Base-by-base conservation (phyloP, 139 green algal species). In the Coccomyxa sp. region DNA sequence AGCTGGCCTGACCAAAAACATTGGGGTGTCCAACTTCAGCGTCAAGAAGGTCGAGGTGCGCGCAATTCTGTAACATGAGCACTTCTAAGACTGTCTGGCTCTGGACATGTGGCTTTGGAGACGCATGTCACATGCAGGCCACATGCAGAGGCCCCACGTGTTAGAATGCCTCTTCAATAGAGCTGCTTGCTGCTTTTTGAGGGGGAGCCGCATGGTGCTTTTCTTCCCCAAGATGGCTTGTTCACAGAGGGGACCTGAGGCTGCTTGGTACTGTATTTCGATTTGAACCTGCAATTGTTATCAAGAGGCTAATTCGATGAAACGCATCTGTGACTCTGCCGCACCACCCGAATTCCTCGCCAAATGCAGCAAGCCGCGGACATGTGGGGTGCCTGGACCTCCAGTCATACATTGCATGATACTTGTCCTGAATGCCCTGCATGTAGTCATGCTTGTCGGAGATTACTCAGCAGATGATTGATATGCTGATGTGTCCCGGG, bases 21-120 rank as follows among this genome's bases (percentile, higher is more conserved):
- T 98, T 74, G 95, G 95, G 13, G 87, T 97, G 0, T 92, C 82
- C 88, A 98, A 98, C 88, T 96, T 96, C 84, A 92, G 84, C 15
- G 79, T 78, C 0, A 71, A 76, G 27, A 97, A 98, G 89, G 85
- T 96, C 63, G 30, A 91, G 76, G 63, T 71, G 21, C 63, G 21
- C 63, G 9, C 63, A 9, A 1, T 71, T 21, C 63, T 71, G 63
- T n/a, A 28, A 28, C 7, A 71, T 21, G 18, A 1, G 63, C 18
- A 28, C 4, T 71, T 1, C 7, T 28, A 11, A 25, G 18, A 71
- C 63, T 71, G 63, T 25, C 9, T 28, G 63, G 63, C 18, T 71
- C 63, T 1, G 10, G 63, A 71, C 63, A 71, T 28, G 63, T 9
- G 63, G 21, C 21, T 21, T 71, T 28, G 18, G 7, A 28, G 63